Conservation (phyloP, 345 rosid genomes). For the Firmiana major region DNA sequence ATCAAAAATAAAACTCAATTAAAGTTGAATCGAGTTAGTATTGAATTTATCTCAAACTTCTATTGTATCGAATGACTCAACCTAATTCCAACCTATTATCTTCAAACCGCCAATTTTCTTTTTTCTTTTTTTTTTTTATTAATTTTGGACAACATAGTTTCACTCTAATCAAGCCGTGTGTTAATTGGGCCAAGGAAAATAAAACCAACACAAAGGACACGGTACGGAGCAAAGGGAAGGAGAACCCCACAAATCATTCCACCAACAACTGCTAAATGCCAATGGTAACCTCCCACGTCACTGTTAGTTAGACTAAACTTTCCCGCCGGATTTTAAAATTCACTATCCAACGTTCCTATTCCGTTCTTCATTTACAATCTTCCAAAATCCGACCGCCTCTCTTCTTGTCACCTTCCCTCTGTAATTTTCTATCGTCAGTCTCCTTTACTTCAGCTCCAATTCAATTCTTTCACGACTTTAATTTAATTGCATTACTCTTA, state of each 20-base stretch:
- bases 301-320: slow-evolving; percentile 16
- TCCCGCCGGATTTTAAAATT: slow-evolving; percentile 8
- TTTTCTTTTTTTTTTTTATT: too few relatives aligned
- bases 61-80: too few relatives aligned
- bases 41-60: too few relatives aligned
- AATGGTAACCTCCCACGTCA: slow-evolving; percentile 27
- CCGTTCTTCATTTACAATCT: slow-evolving; percentile 26
- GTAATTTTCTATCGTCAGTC: not conserved
- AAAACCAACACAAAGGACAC: slow-evolving; percentile 40
- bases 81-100: too few relatives aligned
- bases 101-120: too few relatives aligned
- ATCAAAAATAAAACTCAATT: too few relatives aligned
- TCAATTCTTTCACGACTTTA: not conserved
- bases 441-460: not conserved
- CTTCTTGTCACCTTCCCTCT: slow-evolving; percentile 32
- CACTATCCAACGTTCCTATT: slow-evolving; percentile 20
- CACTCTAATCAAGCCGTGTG: slow-evolving; percentile 4
- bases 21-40: too few relatives aligned
- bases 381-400: slow-evolving; percentile 47
- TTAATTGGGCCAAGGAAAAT: slow-evolving; percentile 7
- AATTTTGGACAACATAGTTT: slow-evolving; percentile 16
- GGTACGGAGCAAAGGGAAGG: slow-evolving; percentile 12
- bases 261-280: slow-evolving; percentile 35
- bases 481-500: not conserved
- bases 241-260: slow-evolving; percentile 38